Evolutionary conservation across 305 asterid species (phyloP).

Genomic region (Withania somnifera): DNA sequence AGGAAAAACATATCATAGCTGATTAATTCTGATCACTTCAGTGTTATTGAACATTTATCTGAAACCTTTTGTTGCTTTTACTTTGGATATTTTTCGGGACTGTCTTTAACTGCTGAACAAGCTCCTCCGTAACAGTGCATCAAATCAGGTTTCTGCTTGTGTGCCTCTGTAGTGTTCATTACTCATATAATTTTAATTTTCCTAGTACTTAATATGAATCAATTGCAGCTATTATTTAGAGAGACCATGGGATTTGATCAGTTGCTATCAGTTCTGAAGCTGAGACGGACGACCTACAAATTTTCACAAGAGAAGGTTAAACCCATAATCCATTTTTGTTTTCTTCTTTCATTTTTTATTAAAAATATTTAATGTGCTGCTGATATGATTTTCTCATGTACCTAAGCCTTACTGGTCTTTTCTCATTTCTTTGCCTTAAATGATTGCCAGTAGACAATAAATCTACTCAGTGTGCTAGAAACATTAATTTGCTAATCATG

Average conservation of each 20-base stretch:
- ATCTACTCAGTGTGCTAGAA: slow-evolving; percentile 80
- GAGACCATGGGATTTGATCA: slow-evolving; percentile 90
- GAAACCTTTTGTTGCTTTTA: slow-evolving; percentile 9
- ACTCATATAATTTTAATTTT: background rate
- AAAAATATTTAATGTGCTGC: background rate
- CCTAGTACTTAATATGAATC: slow-evolving; percentile 12
- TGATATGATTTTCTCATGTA: background rate
- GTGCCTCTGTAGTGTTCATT: background rate
- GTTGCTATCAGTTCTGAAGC: slow-evolving; percentile 65
- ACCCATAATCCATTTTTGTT: background rate
- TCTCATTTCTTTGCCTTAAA: slow-evolving; percentile 16
- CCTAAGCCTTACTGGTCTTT: slow-evolving; percentile 25
- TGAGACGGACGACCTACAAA: slow-evolving; percentile 76
- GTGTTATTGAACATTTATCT: background rate
- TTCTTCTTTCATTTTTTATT: slow-evolving; percentile 3
- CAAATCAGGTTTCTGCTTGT: slow-evolving; percentile 65
- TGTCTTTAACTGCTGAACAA: slow-evolving; percentile 84
- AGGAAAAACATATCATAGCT: background rate
- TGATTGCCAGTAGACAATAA: slow-evolving; percentile 85
- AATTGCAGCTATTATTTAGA: slow-evolving; percentile 68
- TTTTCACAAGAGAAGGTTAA: slow-evolving; percentile 94
- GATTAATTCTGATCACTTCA: background rate
- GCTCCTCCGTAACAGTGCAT: slow-evolving; percentile 72
- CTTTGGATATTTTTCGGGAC: slow-evolving; percentile 50
- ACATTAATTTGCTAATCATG: slow-evolving; percentile 59